Percentiles rank a stretch among this genome's conserved stretches.
Conservation (phyloP, 495 filamentous ascomycete species). For the Xylaria curta region DNA sequence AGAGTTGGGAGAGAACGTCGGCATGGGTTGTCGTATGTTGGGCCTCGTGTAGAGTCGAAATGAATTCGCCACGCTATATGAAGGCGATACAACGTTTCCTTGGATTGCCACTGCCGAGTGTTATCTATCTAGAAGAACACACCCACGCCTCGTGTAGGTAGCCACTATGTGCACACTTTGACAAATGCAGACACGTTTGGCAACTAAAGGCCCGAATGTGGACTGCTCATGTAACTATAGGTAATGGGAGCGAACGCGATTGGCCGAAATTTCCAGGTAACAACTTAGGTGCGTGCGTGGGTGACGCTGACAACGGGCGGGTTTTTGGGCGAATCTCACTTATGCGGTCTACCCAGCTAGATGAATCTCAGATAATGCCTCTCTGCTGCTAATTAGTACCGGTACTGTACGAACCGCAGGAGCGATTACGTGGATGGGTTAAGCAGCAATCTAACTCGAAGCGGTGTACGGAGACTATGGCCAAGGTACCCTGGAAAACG, state of each 20-base stretch:
- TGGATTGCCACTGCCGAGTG: conserved; percentile 6
- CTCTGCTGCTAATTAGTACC: conserved; percentile 9
- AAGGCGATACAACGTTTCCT: conserved; percentile 20
- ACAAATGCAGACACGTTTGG: conserved; percentile 17
- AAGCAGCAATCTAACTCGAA: conserved; percentile 17
- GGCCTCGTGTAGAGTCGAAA: conserved; percentile 6
- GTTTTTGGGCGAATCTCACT: conserved; percentile 12
- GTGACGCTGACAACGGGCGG: conserved; percentile 21
- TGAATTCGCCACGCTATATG: conserved; percentile 17
- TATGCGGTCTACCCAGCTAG: neutral
- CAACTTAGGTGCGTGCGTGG: neutral
- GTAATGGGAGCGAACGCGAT: conserved; percentile 12
- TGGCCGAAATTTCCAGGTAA: conserved; percentile 9
- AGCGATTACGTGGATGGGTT: conserved; percentile 18
- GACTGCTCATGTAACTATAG: conserved; percentile 16
- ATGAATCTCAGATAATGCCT: conserved; percentile 5
- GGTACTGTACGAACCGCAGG: conserved; percentile 4
- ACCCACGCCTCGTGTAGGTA: conserved; percentile 5
- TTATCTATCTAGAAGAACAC: conserved; percentile 5
- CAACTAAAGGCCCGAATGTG: conserved; percentile 25
- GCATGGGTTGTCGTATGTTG: neutral
- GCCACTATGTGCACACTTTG: neutral
- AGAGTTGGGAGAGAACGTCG: neutral
- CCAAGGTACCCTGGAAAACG: conserved; percentile 9
- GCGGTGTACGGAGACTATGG: conserved; percentile 15